Evolutionary conservation across 2,329 filamentous ascomycete genomes (phyloP).

Genomic region (Tympanopsis confertula): DNA sequence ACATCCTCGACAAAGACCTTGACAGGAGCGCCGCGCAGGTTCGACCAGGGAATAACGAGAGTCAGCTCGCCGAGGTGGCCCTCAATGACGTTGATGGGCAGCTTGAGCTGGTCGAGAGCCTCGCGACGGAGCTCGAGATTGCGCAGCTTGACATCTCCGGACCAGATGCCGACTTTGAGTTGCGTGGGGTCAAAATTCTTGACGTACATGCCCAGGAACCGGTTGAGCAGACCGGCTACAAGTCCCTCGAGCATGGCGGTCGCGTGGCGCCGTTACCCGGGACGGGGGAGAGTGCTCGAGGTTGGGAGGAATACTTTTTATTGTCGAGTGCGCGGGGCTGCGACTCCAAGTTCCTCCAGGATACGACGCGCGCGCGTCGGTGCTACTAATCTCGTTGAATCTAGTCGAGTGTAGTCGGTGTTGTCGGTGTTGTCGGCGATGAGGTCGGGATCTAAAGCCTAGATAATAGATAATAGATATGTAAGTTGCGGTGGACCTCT

Average conservation of each 20-base stretch:
- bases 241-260: constrained; percentile 86
- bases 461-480: too few species aligned
- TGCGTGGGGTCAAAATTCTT: constrained; percentile 98
- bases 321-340: background rate
- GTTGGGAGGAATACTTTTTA: constrained; percentile 9
- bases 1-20: constrained; percentile 95
- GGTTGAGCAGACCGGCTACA: constrained; percentile 91
- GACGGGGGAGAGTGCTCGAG: constrained; percentile 33
- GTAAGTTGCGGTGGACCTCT: too few species aligned
- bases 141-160: constrained; percentile 87
- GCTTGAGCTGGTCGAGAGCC: constrained; percentile 89
- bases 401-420: too few species aligned
- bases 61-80: constrained; percentile 88
- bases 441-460: too few species aligned
- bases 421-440: too few species aligned
- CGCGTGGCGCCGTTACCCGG: constrained; percentile 56
- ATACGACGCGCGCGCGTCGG: too few species aligned
- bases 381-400: too few species aligned
- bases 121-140: constrained; percentile 87
- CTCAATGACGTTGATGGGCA: constrained; percentile 92
- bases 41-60: constrained; percentile 92
- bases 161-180: constrained; percentile 98
- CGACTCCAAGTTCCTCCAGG: background rate
- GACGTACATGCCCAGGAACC: constrained; percentile 99
- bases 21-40: constrained; percentile 85